phyloP scores from a whole-genome alignment of 345 rosid species.

The Syzygium aromaticum region DNA sequence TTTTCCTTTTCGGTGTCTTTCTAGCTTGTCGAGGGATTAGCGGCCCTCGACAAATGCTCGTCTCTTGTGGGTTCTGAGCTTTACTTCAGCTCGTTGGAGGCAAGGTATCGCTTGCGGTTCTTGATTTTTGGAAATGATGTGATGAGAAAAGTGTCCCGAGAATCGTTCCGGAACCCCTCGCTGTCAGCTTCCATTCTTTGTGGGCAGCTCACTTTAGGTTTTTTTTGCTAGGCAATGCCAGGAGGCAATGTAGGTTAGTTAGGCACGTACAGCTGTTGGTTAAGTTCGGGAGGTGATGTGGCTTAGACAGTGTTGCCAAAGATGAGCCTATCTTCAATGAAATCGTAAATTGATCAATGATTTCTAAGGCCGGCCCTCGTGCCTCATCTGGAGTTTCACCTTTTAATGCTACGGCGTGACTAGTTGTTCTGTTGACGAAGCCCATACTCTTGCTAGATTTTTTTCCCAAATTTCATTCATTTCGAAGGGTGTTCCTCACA shows the following conservation, averaged over 20 bases:
- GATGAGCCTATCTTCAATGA: not conserved
- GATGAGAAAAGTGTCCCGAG: not conserved
- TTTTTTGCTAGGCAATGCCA: not conserved
- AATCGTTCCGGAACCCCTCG: not conserved
- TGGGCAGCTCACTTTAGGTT: not conserved
- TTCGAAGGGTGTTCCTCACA: not conserved
- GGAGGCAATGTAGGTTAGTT: not conserved
- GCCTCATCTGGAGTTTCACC: not conserved
- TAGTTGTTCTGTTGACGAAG: not conserved
- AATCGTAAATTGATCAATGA: not conserved
- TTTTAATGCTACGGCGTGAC: not conserved
- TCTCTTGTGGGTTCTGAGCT: not conserved
- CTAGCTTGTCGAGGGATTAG: not conserved
- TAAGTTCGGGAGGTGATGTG: not conserved
- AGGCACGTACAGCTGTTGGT: not conserved
- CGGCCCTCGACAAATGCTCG: not conserved
- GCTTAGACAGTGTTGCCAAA: not conserved
- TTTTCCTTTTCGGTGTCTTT: not conserved
- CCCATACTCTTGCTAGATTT: not conserved
- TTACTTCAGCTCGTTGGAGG: not conserved
- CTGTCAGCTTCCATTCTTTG: not conserved
- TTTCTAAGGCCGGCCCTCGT: not conserved
- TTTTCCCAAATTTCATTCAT: not conserved
- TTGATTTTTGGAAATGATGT: not conserved
- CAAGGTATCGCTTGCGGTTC: not conserved